Conservation (phyloP, 345 rosid species). For the Sisymbrium irio region DNA sequence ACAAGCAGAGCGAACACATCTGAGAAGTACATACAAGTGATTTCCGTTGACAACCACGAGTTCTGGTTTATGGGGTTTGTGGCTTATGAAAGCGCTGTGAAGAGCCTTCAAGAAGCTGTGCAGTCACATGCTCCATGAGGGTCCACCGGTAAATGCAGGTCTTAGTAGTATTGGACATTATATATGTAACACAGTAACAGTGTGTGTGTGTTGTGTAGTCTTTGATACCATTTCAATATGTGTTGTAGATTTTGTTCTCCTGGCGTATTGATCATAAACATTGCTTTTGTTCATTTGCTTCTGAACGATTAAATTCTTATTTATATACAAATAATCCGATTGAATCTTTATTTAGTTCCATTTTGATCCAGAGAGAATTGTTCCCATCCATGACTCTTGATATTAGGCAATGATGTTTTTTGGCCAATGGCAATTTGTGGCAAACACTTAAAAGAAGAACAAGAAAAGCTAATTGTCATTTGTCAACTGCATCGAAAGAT, state of each 20-base stretch:
- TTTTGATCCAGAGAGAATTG: background rate
- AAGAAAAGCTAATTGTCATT: background rate
- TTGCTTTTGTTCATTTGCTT: constrained; percentile 7
- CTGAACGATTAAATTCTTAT: background rate
- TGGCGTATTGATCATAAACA: constrained; percentile 12
- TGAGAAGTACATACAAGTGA: constrained; percentile 79
- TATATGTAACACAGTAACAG: constrained; percentile 4
- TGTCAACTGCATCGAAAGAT: background rate
- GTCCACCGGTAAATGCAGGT: background rate
- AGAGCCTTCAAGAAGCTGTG: constrained; percentile 60
- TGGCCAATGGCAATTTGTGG: background rate
- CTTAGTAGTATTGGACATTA: constrained; percentile 21
- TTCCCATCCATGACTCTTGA: background rate
- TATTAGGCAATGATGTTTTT: background rate
- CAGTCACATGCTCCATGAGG: constrained; percentile 33
- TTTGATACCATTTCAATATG: constrained; percentile 12
- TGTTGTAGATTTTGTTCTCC: constrained; percentile 8
- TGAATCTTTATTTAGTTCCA: background rate
- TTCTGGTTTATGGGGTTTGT: constrained; percentile 96
- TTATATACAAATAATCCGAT: background rate
- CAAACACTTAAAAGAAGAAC: background rate
- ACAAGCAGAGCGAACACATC: constrained; percentile 66
- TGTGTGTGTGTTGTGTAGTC: background rate
- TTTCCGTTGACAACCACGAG: constrained; percentile 81
- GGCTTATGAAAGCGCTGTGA: constrained; percentile 71